phyloP scores from a whole-genome alignment of 169 alveolate genomes.

The Eimeria brunetti region DNA sequence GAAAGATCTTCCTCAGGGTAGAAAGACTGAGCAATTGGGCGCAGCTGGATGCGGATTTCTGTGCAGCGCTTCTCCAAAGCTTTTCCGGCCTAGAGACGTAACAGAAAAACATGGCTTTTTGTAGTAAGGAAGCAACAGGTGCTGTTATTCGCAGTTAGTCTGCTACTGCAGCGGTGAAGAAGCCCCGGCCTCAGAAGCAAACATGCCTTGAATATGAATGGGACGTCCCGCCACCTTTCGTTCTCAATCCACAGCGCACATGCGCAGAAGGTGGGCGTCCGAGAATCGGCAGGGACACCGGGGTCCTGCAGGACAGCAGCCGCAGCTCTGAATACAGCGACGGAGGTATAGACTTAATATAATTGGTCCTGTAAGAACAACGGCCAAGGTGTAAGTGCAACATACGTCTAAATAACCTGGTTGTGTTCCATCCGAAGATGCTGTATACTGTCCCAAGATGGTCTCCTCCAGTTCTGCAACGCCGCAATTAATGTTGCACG shows the following conservation, averaged over 20 bases:
- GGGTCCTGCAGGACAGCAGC: constrained; percentile 81
- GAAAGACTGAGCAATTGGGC: constrained; percentile 83
- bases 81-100: constrained; percentile 80
- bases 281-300: constrained; percentile 83
- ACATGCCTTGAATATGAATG: constrained; percentile 83
- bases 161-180: neutral
- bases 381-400: neutral
- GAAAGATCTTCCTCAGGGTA: constrained; percentile 82
- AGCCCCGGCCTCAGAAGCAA: neutral
- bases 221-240: constrained; percentile 86
- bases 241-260: constrained; percentile 84
- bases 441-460: constrained; percentile 85
- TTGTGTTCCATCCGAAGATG: constrained; percentile 78
- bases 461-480: constrained; percentile 82
- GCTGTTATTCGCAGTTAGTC: neutral
- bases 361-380: neutral
- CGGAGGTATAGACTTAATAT: too few relatives aligned
- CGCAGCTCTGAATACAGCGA: neutral
- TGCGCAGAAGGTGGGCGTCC: constrained; percentile 86
- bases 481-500: neutral
- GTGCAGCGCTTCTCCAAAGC: constrained; percentile 85
- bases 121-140: neutral
- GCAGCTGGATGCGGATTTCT: constrained; percentile 84
- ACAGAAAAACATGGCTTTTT: neutral
- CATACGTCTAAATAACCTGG: constrained; percentile 79